Evolutionary conservation across 371 early-diverging fungal genomes (phyloP), one percentile per base, ranked within the genome.

Genomic region (Mucor irregularis): DNA sequence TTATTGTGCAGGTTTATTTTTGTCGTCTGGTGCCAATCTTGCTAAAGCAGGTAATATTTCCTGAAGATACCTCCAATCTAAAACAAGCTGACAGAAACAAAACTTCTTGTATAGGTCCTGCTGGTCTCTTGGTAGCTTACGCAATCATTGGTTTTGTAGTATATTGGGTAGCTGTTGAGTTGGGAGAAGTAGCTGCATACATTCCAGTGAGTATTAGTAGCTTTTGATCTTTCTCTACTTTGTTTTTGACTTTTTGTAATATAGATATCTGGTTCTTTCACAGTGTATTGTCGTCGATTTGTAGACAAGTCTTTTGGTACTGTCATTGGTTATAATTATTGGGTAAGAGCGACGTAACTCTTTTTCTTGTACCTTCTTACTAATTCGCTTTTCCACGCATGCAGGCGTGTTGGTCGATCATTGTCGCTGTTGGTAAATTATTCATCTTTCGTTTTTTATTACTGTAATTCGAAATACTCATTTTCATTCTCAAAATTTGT

Each of bases 11-110:
- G 92, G 91, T 19, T 72, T 92, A 13, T 91, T 90, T 61, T 73
- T 91, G 31, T 90, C 85, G 2, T 87, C 89, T 30, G 93, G 91
- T 45, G 65, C 76, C 6, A 79, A 84, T 3, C 74, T 92, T 17
- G 81, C 85, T 5, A 61, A 69, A 13, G 93, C 90, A 4, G 57
- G 52, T 52, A 42, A 31, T 9, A 19, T 29, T 39, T 39, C 28
- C 6, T 16, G n/a, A 6, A 49, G 2, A 38, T 48, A 13, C 24
- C 11, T 13, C 5, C 10, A 34, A 14, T 21, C 25, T 16, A 44
- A 44, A 28, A 29, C 11, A 28, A 35, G 21, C 16, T 37, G 22
- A 31, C 35, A 3, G 7, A 24, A 29, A 50, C 14, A 26, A 30
- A 21, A 14, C 3, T 10, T 22, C 21, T 34, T 22, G 21, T 22